A percentile compares a stretch with the other conserved stretches of the same genome.
These are phyloP conservation scores for Scedosporium dehoogii DNA, from an alignment of 2,329 filamentous ascomycete species.

Conservation along the genomic window DNA sequence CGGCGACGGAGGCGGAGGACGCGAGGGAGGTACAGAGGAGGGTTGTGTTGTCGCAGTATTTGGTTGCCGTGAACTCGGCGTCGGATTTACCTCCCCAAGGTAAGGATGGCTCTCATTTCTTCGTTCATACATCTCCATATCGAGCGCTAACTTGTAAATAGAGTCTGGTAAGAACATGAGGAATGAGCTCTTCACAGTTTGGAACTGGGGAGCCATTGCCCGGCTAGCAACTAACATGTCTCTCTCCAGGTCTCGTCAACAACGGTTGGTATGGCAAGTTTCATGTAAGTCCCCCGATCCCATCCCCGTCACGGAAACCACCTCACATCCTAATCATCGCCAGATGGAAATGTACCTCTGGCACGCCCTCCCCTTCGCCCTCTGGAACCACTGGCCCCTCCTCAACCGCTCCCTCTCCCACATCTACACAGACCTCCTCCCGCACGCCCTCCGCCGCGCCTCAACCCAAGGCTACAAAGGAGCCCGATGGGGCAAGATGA, in stretches of 20 bases:
- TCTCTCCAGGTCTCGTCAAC: conserved; percentile 26
- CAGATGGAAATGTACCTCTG: conserved; percentile 44
- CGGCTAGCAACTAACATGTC: background rate
- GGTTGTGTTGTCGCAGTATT: conserved; percentile 32
- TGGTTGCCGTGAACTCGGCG: conserved; percentile 26
- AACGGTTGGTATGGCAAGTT: conserved; percentile 33
- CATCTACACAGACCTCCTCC: conserved; percentile 36
- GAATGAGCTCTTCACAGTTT: background rate
- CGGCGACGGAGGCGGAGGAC: conserved; percentile 21
- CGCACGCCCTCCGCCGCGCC: conserved; percentile 26
- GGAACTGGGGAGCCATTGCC: too few species aligned
- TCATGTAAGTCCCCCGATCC: conserved; percentile 1
- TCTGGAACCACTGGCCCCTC: conserved; percentile 37
- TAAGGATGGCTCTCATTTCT: background rate
- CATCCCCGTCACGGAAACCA: background rate
- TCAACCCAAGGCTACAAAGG: conserved; percentile 30
- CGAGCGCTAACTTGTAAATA: background rate
- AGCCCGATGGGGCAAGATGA: conserved; percentile 31
- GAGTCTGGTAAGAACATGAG: conserved; percentile 3
- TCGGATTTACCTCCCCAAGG: conserved; percentile 6
- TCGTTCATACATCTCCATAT: too few species aligned
- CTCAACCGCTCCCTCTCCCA: conserved; percentile 32
- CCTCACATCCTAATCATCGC: background rate
- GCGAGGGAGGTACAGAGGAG: conserved; percentile 33
- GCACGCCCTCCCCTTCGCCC: conserved; percentile 39